Evolutionary conservation across 371 early-diverging fungal genomes (phyloP), one percentile per base, ranked within the genome.

Genomic region (Mortierella sp.): DNA sequence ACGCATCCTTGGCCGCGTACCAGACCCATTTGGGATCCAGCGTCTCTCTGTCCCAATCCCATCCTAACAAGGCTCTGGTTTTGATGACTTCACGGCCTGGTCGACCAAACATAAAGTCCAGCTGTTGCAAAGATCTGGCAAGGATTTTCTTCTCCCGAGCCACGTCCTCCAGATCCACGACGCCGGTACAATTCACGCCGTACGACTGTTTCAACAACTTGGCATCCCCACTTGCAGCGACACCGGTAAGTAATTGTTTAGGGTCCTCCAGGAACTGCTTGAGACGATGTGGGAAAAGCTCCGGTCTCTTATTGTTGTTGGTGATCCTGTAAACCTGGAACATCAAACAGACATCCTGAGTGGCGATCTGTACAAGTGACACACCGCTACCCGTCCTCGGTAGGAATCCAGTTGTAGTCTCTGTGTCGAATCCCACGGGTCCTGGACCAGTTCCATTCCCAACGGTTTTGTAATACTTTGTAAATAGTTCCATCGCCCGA

Each of bases 1-100:
- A 69, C 7, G 78, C 78, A 28, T 76, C 78, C 56, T 69, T 69
- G 56, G 78, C 78, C 3, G 78, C 70, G 39, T 76, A 76, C 78
- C 78, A 76, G 24, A 66, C 24, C 66, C 70, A 69, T 19, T 42
- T 47, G 2, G 58, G 60, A 2, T 69, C 43, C 41, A 69, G 19
- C 0, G 24, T 42, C 48, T 31, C 47, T 1, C 19, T 23, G 39
- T 76, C 70, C 70, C 70, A 76, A 24, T 76, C 50, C 66, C 78
- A 76, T 28, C 54, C 42, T 4, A 69, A 39, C 28, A 76, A 45
- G 2, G 60, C 57, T 26, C 51, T 58, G 14, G 70, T 69, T 43
- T 76, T 76, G 64, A 65, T 30, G 9, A 76, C 70, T 34, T 69
- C 70, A 27, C 78, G 61, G 1, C 70, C 78, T 10, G 70, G 65